Base-by-base conservation (phyloP, 805 yeast species). In the Blastobotrys terrestris region DNA sequence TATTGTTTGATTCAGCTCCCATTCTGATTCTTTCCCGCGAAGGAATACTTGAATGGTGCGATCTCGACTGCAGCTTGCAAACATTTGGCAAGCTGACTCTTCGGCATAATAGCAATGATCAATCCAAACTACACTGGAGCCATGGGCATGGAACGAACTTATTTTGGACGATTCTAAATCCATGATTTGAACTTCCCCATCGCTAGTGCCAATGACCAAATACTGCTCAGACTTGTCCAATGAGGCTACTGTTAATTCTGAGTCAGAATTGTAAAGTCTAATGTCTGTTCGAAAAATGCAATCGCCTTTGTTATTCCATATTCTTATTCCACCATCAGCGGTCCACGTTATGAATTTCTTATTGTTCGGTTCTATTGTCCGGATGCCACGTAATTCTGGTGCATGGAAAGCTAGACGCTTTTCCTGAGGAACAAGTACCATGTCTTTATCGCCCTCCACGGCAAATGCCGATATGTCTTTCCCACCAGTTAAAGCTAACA, bases 1-100 rank as follows among this genome's bases (percentile, higher is more conserved):
- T n/a, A 84, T 60, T 0, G 90, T 84, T 59, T 83, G 85, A 45
- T 74, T 63, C 2, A 85, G 65, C 3, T 68, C 72, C 87, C 87
- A 84, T 0, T 57, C 46, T 2, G 46, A 50, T 3, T 43, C 46
- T 0, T 48, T 39, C 22, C 20, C 6, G 46, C 65, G 67, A 13
- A 62, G 60, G 54, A 79, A 79, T 0, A 83, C 61, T 61, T 83
- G 88, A 31, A 83, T 75, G 72, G 82, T 83, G 49, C 88, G 62
- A 61, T 83, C 88, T 43, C 87, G 66, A 1, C 85, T 78, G 22
- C 63, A 53, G 13, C 62, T 57, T 8, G 55, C 58, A 7, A 62
- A 47, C 20, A 55, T 21, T 20, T 54, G 43, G 26, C 42, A 18
- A 14, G 7, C n/a, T n/a, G 47, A 49, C 1, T 39, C 51, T 13